Conservation (phyloP, 768 basidiomycete genomes). For the Multifurca ochricompacta region DNA sequence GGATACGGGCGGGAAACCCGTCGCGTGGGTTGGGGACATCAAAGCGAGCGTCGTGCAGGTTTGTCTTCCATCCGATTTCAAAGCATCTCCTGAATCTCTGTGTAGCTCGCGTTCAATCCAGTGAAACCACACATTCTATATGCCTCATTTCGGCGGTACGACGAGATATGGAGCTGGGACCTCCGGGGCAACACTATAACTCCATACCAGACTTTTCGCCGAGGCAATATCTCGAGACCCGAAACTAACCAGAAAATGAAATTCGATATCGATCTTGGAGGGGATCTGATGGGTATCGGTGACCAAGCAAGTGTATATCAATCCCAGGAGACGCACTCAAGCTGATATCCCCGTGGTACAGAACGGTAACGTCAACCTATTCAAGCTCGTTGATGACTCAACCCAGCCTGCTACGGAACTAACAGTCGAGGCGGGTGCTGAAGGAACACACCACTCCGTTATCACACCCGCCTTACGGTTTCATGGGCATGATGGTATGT, state of each 20-base stretch:
- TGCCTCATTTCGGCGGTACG: conserved; percentile 65
- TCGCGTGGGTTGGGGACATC: conserved; percentile 56
- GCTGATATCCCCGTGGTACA: conserved; percentile 25
- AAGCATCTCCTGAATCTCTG: background rate
- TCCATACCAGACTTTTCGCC: conserved; percentile 34
- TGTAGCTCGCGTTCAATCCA: conserved; percentile 73
- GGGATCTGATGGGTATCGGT: conserved; percentile 56
- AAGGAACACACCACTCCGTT: background rate
- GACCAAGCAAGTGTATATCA: conserved; percentile 46
- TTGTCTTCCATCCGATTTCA: background rate
- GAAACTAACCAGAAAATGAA: conserved; percentile 65
- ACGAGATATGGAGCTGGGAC: conserved; percentile 69
- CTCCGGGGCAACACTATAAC: conserved; percentile 47
- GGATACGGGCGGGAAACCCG: conserved; percentile 41
- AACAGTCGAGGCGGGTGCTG: background rate
- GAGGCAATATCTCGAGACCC: background rate
- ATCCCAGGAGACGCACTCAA: background rate
- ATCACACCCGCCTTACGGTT: conserved; percentile 32
- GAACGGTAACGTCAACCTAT: conserved; percentile 54
- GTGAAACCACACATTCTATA: conserved; percentile 63
- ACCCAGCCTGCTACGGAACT: background rate
- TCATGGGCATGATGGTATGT: conserved; percentile 50
- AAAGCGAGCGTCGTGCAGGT: conserved; percentile 51
- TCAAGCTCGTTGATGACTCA: conserved; percentile 35
- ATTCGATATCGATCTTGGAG: conserved; percentile 72